A percentile compares a stretch with the other conserved stretches of the same genome.
phyloP scores from a whole-genome alignment of 1,284 basidiomycete species.

The Cutaneotrichosporon sp. region DNA sequence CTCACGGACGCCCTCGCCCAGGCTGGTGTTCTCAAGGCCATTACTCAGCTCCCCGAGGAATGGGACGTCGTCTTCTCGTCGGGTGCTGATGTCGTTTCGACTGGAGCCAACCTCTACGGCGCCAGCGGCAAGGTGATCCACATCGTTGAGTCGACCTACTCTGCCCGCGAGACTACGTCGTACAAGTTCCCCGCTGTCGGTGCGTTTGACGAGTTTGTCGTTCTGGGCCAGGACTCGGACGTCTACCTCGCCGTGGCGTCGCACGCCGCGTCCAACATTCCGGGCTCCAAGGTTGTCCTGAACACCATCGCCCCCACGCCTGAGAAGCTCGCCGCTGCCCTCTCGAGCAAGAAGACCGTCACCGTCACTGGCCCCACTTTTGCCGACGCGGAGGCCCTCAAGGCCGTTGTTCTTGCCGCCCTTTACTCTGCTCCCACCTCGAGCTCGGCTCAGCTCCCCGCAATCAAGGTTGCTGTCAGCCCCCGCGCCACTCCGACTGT shows the following conservation, averaged over 20 bases:
- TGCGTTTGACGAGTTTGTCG: constrained; percentile 26
- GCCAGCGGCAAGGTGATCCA: constrained; percentile 37
- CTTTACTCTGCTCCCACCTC: constrained; percentile 50
- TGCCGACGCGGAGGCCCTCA: constrained; percentile 41
- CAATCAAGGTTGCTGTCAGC: constrained; percentile 39
- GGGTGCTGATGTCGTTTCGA: constrained; percentile 69
- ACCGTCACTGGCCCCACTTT: constrained; percentile 35
- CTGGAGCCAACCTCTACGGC: constrained; percentile 52
- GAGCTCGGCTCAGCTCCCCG: constrained; percentile 36
- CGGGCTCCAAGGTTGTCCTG: constrained; percentile 32
- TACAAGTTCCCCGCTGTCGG: constrained; percentile 39
- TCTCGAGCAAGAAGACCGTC: constrained; percentile 34
- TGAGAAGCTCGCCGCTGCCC: constrained; percentile 30
- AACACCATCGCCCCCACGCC: constrained; percentile 38
- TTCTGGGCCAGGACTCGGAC: constrained; percentile 25
- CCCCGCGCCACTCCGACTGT: constrained; percentile 20
- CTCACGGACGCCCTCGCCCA: constrained; percentile 64
- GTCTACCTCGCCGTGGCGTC: constrained; percentile 39
- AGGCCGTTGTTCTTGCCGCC: constrained; percentile 48
- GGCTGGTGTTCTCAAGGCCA: constrained; percentile 38
- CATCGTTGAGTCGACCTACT: constrained; percentile 45
- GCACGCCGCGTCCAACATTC: constrained; percentile 27
- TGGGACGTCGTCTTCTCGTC: constrained; percentile 75
- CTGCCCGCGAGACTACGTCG: constrained; percentile 37
- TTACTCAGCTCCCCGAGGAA: constrained; percentile 63